A percentile compares a stretch with the other conserved stretches of the same genome.
These are phyloP conservation scores for Wickerhamiella allomyrinae DNA, from an alignment of 805 yeast species.

Conservation along the genomic window DNA sequence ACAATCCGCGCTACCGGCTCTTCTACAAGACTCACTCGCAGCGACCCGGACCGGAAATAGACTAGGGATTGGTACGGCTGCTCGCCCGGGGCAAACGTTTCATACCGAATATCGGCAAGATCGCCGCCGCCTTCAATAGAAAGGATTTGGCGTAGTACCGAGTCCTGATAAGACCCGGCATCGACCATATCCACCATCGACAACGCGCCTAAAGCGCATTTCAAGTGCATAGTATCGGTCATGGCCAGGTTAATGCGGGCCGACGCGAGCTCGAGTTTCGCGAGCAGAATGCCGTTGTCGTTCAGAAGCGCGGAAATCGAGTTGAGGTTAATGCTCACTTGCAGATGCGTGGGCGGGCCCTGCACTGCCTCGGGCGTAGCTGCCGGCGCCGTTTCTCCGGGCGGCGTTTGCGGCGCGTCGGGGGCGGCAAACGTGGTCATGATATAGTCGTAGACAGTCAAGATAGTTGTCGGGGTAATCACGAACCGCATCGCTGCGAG, in stretches of 20 bases:
- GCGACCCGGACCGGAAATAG: constrained; percentile 58
- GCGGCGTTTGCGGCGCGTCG: neutral
- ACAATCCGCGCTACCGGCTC: constrained; percentile 58
- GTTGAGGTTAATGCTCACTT: constrained; percentile 38
- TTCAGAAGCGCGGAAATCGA: constrained; percentile 62
- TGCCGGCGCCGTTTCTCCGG: neutral
- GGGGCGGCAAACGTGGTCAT: constrained; percentile 84
- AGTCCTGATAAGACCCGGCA: constrained; percentile 39
- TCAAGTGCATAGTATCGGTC: constrained; percentile 52
- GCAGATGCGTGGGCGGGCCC: neutral
- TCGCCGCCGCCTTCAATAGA: constrained; percentile 75
- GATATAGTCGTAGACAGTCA: constrained; percentile 66
- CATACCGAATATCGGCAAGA: constrained; percentile 70
- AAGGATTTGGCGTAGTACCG: constrained; percentile 48
- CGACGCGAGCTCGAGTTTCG: constrained; percentile 59
- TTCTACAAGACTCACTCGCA: constrained; percentile 66
- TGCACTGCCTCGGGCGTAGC: constrained; percentile 1
- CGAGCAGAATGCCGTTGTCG: constrained; percentile 71
- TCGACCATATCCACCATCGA: constrained; percentile 64
- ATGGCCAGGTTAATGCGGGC: constrained; percentile 64
- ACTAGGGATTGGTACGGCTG: constrained; percentile 38
- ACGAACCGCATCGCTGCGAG: constrained; percentile 69
- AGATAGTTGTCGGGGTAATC: constrained; percentile 59
- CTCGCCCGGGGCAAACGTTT: constrained; percentile 40
- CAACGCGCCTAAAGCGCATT: constrained; percentile 62